Conservation (phyloP, 2,329 filamentous ascomycete species). For the Cadophora gregata region DNA sequence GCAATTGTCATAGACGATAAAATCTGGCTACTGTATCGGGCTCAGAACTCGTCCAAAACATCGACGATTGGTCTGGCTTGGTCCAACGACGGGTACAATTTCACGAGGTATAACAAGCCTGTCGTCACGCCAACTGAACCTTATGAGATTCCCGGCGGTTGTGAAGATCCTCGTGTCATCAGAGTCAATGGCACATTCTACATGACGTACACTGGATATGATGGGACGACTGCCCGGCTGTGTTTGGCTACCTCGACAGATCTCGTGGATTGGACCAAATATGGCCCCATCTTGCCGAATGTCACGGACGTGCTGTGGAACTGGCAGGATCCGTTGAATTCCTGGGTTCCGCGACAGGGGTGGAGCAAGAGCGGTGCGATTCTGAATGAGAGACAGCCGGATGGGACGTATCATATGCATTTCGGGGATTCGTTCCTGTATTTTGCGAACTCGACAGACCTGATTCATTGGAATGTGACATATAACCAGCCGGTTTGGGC, state of each 20-base stretch:
- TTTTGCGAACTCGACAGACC: constrained; percentile 42
- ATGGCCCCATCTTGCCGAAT: constrained; percentile 41
- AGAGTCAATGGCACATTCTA: constrained; percentile 47
- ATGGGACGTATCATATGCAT: constrained; percentile 46
- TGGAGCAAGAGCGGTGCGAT: constrained; percentile 42
- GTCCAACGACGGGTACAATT: constrained; percentile 46
- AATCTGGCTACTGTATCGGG: constrained; percentile 47
- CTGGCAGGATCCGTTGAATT: constrained; percentile 33
- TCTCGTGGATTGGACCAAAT: constrained; percentile 46
- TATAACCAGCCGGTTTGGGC: constrained; percentile 37
- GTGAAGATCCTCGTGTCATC: constrained; percentile 47
- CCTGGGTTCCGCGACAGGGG: constrained; percentile 22
- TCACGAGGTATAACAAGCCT: constrained; percentile 45
- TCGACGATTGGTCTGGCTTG: constrained; percentile 47
- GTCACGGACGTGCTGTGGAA: constrained; percentile 34
- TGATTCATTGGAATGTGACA: constrained; percentile 43
- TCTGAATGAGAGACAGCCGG: constrained; percentile 40
- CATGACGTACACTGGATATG: constrained; percentile 47
- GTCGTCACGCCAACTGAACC: constrained; percentile 44
- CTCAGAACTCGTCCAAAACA: constrained; percentile 44
- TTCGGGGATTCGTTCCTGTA: constrained; percentile 46
- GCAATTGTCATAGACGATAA: constrained; percentile 43
- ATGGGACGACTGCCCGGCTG: constrained; percentile 43
- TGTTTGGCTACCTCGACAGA: constrained; percentile 47
- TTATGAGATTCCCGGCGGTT: constrained; percentile 45